Conservation (phyloP, 495 filamentous ascomycete species). For the Penicillium pulvis region DNA sequence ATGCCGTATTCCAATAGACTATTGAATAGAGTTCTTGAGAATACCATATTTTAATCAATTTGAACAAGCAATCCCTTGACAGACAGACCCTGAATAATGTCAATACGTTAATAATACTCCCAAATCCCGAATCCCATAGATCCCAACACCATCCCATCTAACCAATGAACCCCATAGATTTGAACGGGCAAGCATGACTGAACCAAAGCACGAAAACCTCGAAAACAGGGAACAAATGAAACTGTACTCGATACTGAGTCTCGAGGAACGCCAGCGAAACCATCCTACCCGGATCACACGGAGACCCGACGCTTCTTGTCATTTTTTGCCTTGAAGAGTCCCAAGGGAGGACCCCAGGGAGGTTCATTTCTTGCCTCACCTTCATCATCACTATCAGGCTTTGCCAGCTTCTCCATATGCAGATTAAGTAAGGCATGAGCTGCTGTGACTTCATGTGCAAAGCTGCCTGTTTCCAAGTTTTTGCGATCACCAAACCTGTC, state of each 20-base stretch:
- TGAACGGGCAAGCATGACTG: background rate
- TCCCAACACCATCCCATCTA: background rate
- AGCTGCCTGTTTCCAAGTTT: slow-evolving; percentile 6
- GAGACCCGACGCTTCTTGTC: slow-evolving; percentile 28
- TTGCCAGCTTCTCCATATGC: slow-evolving; percentile 46
- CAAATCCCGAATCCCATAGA: background rate
- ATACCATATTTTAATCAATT: background rate
- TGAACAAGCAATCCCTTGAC: too few relatives aligned
- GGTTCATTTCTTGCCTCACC: slow-evolving; percentile 12
- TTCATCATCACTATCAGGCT: slow-evolving; percentile 6
- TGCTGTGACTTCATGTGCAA: slow-evolving; percentile 52
- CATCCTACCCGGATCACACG: slow-evolving; percentile 9
- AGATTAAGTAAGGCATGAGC: slow-evolving; percentile 59
- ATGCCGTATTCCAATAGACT: background rate
- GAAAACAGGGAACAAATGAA: background rate
- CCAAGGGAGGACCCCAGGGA: background rate
- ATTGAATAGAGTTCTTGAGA: too few relatives aligned
- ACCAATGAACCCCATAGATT: background rate
- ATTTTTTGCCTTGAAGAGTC: background rate
- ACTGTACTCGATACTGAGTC: background rate
- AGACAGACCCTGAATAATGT: background rate
- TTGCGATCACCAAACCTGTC: background rate
- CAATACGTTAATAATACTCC: background rate
- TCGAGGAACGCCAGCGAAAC: background rate
- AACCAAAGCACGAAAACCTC: background rate